Percentiles rank a stretch among this genome's conserved stretches.
Conservation (phyloP, 1,284 basidiomycete species). For the Moniliophthora roreri region DNA sequence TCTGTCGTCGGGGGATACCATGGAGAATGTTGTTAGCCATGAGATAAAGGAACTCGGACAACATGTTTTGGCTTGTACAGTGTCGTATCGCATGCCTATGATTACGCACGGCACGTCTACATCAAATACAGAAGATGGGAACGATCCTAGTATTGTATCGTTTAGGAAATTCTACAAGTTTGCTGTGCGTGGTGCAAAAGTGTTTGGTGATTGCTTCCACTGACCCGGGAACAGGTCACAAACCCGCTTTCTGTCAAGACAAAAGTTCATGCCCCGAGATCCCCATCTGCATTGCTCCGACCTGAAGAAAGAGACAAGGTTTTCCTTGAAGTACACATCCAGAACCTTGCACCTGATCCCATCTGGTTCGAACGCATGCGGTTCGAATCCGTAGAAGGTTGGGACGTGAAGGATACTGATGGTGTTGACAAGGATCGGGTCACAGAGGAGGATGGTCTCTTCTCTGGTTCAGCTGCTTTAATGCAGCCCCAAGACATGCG, state of each 20-base stretch:
- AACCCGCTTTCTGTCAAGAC: conserved; percentile 90
- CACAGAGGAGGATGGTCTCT: conserved; percentile 43
- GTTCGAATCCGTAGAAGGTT: conserved; percentile 73
- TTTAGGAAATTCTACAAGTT: conserved; percentile 92
- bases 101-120: conserved; percentile 45
- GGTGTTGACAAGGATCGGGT: conserved; percentile 26
- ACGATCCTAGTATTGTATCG: conserved; percentile 63
- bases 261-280: conserved; percentile 75
- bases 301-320: conserved; percentile 69
- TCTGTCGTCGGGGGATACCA: conserved; percentile 52
- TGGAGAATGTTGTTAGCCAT: conserved; percentile 68
- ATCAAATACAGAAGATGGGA: conserved; percentile 43
- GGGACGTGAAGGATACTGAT: conserved; percentile 61
- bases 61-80: conserved; percentile 76
- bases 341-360: conserved; percentile 77
- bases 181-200: conserved; percentile 50
- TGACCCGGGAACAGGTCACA: conserved; percentile 58
- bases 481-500: conserved; percentile 81
- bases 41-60: conserved; percentile 86
- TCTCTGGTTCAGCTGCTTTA: conserved; percentile 61
- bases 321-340: conserved; percentile 86
- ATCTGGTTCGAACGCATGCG: conserved; percentile 77
- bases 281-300: conserved; percentile 68
- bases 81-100: conserved; percentile 67
- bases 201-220: background rate